These are phyloP conservation scores for Breynia disticha DNA, from an alignment of 441 rosid species.

Conservation along the genomic window DNA sequence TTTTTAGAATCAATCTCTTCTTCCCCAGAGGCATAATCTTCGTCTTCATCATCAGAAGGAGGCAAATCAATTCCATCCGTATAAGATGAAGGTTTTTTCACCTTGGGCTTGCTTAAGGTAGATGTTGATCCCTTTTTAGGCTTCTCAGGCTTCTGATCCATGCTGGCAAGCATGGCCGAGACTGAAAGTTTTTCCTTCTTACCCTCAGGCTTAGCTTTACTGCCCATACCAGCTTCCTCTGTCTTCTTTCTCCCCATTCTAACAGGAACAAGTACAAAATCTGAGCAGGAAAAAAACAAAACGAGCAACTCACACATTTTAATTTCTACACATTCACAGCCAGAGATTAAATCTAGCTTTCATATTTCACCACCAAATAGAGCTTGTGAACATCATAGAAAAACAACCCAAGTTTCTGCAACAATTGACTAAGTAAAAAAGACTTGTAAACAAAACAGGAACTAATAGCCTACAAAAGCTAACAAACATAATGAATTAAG, in stretches of 20 bases:
- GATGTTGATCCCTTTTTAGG: constrained; percentile 39
- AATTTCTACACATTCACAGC: too few relatives aligned
- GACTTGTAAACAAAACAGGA: too few relatives aligned
- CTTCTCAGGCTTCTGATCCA: constrained; percentile 68
- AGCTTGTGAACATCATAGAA: too few relatives aligned
- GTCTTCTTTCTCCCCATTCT: constrained; percentile 79
- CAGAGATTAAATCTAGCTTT: too few relatives aligned
- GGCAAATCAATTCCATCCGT: constrained; percentile 75
- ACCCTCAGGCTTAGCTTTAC: constrained; percentile 19
- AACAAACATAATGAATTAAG: too few relatives aligned
- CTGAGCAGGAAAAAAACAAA: too few relatives aligned
- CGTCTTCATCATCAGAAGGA: constrained; percentile 67
- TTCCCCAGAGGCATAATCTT: constrained; percentile 20
- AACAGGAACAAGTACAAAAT: too few relatives aligned
- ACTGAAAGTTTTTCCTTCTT: constrained; percentile 64
- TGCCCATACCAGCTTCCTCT: constrained; percentile 19
- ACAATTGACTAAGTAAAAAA: too few relatives aligned
- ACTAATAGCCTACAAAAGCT: too few relatives aligned
- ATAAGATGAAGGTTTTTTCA: constrained; percentile 47
- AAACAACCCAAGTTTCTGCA: too few relatives aligned
- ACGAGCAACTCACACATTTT: too few relatives aligned
- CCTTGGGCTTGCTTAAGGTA: constrained; percentile 26
- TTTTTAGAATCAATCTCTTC: constrained; percentile 12
- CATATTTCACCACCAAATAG: too few relatives aligned
- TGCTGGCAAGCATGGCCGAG: constrained; percentile 69